Evolutionary conservation across 257 asterid species (phyloP).

Genomic region (Scutellaria barbata): DNA sequence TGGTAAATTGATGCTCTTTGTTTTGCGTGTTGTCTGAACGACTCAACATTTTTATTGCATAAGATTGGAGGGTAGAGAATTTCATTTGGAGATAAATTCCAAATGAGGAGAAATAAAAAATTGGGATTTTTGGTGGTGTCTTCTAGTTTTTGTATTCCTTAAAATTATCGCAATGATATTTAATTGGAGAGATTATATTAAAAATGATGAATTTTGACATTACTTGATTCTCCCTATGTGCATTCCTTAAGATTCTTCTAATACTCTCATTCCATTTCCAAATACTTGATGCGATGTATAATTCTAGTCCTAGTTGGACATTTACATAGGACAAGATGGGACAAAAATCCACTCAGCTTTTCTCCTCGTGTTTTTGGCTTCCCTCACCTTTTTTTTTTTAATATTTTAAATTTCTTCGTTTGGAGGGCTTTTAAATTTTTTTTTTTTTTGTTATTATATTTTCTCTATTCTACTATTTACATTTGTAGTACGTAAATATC

Average conservation of each 20-base stretch:
- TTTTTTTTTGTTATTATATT: too few species aligned
- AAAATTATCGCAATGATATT: slow-evolving; percentile 44
- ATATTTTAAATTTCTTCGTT: too few species aligned
- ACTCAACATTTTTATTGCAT: slow-evolving; percentile 20
- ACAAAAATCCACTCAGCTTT: slow-evolving; percentile 52
- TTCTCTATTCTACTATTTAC: too few species aligned
- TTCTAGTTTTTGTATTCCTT: slow-evolving; percentile 56
- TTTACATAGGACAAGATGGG: slow-evolving; percentile 51
- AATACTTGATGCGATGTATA: slow-evolving; percentile 28
- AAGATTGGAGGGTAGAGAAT: slow-evolving; percentile 53
- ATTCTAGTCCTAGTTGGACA: slow-evolving; percentile 40
- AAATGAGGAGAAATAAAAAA: slow-evolving; percentile 21
- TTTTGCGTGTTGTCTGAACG: slow-evolving; percentile 58
- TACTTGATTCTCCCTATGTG: slow-evolving; percentile 54
- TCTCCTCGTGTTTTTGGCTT: slow-evolving; percentile 44
- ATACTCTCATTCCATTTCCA: slow-evolving; percentile 42
- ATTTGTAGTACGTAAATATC: too few species aligned
- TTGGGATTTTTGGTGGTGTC: slow-evolving; percentile 45
- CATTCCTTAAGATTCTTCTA: slow-evolving; percentile 58
- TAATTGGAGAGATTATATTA: slow-evolving; percentile 30
- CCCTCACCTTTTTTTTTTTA: not conserved
- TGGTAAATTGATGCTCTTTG: slow-evolving; percentile 61
- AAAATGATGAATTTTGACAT: slow-evolving; percentile 42
- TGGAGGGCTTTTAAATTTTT: too few species aligned
- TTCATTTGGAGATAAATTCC: slow-evolving; percentile 47